A percentile compares a stretch with the other conserved stretches of the same genome.
Evolutionary conservation across 345 rosid species (phyloP).

Genomic region (Trapa bicornis): DNA sequence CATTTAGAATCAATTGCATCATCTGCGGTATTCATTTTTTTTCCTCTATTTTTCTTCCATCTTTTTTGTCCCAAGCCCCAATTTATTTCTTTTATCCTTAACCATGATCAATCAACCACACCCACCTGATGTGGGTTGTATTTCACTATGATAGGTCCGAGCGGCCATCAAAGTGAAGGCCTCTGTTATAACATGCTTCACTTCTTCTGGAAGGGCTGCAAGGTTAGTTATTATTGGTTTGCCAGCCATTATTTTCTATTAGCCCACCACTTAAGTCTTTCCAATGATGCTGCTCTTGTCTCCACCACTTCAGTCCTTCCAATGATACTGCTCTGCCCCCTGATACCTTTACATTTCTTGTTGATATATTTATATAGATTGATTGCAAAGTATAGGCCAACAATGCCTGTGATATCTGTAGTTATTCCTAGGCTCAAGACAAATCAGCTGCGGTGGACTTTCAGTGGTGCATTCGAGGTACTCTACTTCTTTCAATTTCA

Average conservation of each 20-base stretch:
- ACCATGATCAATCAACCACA: neutral
- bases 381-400: constrained; percentile 72
- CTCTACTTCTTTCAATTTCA: neutral
- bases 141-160: constrained; percentile 32
- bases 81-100: constrained; percentile 2
- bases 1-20: constrained; percentile 97
- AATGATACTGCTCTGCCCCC: neutral
- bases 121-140: neutral
- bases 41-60: neutral
- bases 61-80: neutral
- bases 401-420: constrained; percentile 73
- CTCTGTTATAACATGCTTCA: constrained; percentile 63
- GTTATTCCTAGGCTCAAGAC: constrained; percentile 66
- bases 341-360: neutral
- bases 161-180: constrained; percentile 81
- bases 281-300: neutral
- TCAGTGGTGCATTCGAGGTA: constrained; percentile 66
- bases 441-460: constrained; percentile 58
- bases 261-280: neutral
- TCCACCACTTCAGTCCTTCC: neutral
- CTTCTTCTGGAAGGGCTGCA: constrained; percentile 76
- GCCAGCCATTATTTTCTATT: neutral
- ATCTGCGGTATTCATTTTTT: constrained; percentile 54
- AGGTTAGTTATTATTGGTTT: constrained; percentile 21
- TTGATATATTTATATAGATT: constrained; percentile 23